phyloP scores from a whole-genome alignment of 2,329 filamentous ascomycete species.

The Trichoderma lentiforme region DNA sequence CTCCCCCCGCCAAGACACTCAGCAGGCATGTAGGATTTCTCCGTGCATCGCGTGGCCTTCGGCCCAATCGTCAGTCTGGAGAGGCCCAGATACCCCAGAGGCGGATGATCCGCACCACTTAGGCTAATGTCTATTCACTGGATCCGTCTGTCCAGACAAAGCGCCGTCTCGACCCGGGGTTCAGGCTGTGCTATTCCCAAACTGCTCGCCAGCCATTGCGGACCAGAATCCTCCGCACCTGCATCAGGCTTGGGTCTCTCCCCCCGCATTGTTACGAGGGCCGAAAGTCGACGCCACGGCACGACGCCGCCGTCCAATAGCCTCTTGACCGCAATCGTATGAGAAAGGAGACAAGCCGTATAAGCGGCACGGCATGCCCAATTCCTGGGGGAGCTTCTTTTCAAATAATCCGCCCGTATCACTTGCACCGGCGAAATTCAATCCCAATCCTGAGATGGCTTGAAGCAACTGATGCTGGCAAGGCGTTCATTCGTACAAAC shows the following conservation, averaged over 20 bases:
- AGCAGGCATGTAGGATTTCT: slow-evolving; percentile 4
- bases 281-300: slow-evolving; percentile 1
- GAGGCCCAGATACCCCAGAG: not conserved
- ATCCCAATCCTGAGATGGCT: not conserved
- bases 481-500: not conserved
- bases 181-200: not conserved
- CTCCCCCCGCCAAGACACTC: not conserved
- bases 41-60: slow-evolving; percentile 11
- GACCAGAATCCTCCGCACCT: slow-evolving; percentile 2
- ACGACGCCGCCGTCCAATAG: slow-evolving; percentile 2
- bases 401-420: slow-evolving; percentile 8
- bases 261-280: slow-evolving; percentile 10
- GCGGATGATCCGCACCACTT: slow-evolving; percentile 15
- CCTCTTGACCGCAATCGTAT: not conserved
- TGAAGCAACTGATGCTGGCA: not conserved
- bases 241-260: not conserved
- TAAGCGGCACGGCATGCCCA: slow-evolving; percentile 9
- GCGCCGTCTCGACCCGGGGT: not conserved
- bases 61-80: slow-evolving; percentile 1
- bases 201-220: not conserved
- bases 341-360: not conserved
- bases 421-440: slow-evolving; percentile 2
- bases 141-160: not conserved
- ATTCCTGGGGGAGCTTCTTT: not conserved
- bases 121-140: slow-evolving; percentile 16